Percentiles rank a stretch among this genome's conserved stretches.
phyloP scores from a whole-genome alignment of 1,139 yeast species.

The Yamadazyma sp. region DNA sequence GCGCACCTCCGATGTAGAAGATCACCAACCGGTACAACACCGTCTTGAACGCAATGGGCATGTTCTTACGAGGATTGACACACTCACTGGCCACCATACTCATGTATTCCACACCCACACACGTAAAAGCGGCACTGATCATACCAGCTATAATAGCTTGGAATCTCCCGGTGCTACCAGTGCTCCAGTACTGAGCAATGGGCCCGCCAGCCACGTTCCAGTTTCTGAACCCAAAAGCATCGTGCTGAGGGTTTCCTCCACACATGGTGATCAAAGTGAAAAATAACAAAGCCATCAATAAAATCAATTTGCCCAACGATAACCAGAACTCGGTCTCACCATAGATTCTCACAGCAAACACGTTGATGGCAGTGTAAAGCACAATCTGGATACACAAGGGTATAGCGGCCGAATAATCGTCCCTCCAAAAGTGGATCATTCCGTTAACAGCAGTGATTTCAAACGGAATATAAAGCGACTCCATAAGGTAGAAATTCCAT shows the following conservation, averaged over 20 bases:
- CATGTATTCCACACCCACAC: constrained; percentile 82
- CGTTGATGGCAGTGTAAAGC: constrained; percentile 59
- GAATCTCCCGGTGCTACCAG: constrained; percentile 65
- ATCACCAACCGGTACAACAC: constrained; percentile 69
- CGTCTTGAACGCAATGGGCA: constrained; percentile 75
- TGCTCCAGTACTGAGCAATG: constrained; percentile 52
- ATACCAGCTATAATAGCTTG: constrained; percentile 67
- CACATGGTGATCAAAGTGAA: constrained; percentile 78
- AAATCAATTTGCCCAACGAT: constrained; percentile 65
- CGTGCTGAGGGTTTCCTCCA: constrained; percentile 76
- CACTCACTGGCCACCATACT: constrained; percentile 84
- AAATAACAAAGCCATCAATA: constrained; percentile 66
- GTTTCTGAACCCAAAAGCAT: constrained; percentile 63
- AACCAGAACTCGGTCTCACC: constrained; percentile 84
- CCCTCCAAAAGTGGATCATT: constrained; percentile 74
- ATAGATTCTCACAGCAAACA: constrained; percentile 67
- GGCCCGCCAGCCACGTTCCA: constrained; percentile 50
- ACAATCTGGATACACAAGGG: constrained; percentile 60
- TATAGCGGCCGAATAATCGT: constrained; percentile 66
- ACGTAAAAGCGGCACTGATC: constrained; percentile 61
- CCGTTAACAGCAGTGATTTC: constrained; percentile 79
- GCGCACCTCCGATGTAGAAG: constrained; percentile 57
- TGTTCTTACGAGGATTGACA: constrained; percentile 64
- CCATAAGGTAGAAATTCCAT: constrained; percentile 76
- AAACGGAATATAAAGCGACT: constrained; percentile 73